Conservation (phyloP, 1,139 yeast genomes). For the Meyerozyma smithsonii region DNA sequence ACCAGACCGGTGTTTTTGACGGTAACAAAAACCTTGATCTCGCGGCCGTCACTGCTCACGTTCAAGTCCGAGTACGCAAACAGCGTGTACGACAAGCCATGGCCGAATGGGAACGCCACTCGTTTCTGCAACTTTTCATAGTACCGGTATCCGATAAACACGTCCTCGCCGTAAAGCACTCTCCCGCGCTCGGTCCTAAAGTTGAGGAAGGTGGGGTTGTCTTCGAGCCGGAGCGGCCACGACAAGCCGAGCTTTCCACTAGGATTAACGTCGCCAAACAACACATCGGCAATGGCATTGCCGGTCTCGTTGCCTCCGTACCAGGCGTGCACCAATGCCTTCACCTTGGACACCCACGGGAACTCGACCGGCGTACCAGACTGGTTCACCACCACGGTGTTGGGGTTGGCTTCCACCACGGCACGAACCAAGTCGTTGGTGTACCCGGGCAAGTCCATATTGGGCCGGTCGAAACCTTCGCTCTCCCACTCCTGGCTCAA, state of each 20-base stretch:
- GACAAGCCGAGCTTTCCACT: slow-evolving; percentile 23
- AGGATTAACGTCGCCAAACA: slow-evolving; percentile 26
- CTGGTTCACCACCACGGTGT: slow-evolving; percentile 9
- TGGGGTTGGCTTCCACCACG: slow-evolving; percentile 6
- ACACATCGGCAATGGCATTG: slow-evolving; percentile 24
- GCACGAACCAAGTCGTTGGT: slow-evolving; percentile 9
- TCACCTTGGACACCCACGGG: slow-evolving; percentile 10
- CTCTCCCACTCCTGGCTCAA: slow-evolving; percentile 45
- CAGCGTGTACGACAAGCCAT: slow-evolving; percentile 53
- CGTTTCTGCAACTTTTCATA: slow-evolving; percentile 46
- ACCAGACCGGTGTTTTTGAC: slow-evolving; percentile 39
- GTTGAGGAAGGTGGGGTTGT: slow-evolving; percentile 21
- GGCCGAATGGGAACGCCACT: slow-evolving; percentile 57
- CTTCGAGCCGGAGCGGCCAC: slow-evolving; percentile 19
- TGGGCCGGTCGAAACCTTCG: slow-evolving; percentile 44
- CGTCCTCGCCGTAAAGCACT: slow-evolving; percentile 51
- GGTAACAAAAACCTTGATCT: slow-evolving; percentile 22
- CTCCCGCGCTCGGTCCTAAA: slow-evolving; percentile 39
- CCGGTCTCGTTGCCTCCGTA: slow-evolving; percentile 21
- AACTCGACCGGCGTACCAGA: slow-evolving; percentile 11
- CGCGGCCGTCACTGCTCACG: slow-evolving; percentile 12
- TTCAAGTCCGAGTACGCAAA: slow-evolving; percentile 23
- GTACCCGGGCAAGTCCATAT: slow-evolving; percentile 21
- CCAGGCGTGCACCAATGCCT: slow-evolving; percentile 13
- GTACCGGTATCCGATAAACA: slow-evolving; percentile 56